Conservation (phyloP, 2,329 filamentous ascomycete genomes). For the Thermoascus crustaceus region DNA sequence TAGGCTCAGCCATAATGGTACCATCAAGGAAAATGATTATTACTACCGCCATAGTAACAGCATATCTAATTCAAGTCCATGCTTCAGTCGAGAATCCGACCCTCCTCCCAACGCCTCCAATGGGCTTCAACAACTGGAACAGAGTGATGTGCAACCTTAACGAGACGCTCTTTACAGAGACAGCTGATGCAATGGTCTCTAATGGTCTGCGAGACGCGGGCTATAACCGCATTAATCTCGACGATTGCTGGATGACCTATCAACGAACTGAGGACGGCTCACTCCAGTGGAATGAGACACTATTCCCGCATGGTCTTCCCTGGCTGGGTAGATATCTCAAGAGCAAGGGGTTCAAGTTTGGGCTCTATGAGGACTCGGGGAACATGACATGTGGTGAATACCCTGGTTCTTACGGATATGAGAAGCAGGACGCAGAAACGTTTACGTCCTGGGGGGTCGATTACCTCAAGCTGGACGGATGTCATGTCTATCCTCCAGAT, state of each 20-base stretch:
- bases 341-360: constrained; percentile 35
- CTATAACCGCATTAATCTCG: constrained; percentile 37
- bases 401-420: constrained; percentile 35
- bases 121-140: constrained; percentile 48
- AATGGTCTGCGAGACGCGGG: constrained; percentile 34
- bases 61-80: background rate
- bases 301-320: constrained; percentile 38
- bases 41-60: background rate
- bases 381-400: constrained; percentile 39
- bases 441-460: constrained; percentile 34
- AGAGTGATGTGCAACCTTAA: constrained; percentile 43
- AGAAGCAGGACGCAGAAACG: constrained; percentile 35
- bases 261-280: constrained; percentile 29
- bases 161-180: constrained; percentile 41
- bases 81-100: constrained; percentile 14
- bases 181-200: constrained; percentile 38
- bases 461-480: constrained; percentile 44
- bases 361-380: constrained; percentile 41
- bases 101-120: constrained; percentile 36
- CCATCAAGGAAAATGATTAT: no score
- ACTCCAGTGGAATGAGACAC: constrained; percentile 34
- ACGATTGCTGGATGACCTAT: constrained; percentile 39
- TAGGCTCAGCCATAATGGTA: no score
- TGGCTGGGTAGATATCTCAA: constrained; percentile 36
- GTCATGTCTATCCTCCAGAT: constrained; percentile 25